Evolutionary conservation across 75 land plant genomes (phyloP).

Genomic region (Sequoiadendron giganteum): DNA sequence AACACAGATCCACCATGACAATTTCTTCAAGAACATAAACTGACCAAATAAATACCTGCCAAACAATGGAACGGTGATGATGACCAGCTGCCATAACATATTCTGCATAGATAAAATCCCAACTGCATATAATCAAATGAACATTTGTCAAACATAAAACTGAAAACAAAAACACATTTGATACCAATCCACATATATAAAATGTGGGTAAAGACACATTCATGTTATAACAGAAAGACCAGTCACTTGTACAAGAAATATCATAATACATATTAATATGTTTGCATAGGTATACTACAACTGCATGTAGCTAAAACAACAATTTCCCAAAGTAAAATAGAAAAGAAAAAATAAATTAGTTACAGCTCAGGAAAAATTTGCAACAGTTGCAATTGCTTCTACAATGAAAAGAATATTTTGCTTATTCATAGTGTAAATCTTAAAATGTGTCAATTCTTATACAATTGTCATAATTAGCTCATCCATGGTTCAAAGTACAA

Average conservation of each 20-base stretch:
- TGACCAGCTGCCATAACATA: slow-evolving; percentile 97
- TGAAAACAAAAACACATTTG: not conserved
- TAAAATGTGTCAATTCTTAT: not conserved
- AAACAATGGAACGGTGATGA: slow-evolving; percentile 93
- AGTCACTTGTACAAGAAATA: not conserved
- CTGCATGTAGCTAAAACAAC: not conserved
- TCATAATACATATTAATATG: not conserved
- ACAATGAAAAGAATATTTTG: not conserved
- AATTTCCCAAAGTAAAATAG: not conserved
- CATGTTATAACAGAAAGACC: not conserved
- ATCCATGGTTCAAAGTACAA: not conserved
- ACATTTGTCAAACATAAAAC: slow-evolving; percentile 6
- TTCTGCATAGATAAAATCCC: slow-evolving; percentile 99
- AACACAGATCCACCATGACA: not conserved
- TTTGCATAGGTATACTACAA: not conserved
- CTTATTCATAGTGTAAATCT: not conserved
- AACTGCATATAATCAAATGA: slow-evolving; percentile 42
- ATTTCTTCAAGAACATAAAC: not conserved
- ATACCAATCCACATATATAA: not conserved
- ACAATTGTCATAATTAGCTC: not conserved
- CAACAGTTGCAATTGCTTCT: not conserved
- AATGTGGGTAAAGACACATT: not conserved
- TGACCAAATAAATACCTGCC: slow-evolving; percentile 67
- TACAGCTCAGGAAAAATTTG: not conserved
- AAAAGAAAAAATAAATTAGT: not conserved